A percentile compares a stretch with the other conserved stretches of the same genome.
These are phyloP conservation scores for Dothistroma septosporum DNA, from an alignment of 2,329 filamentous ascomycete species.

Conservation along the genomic window DNA sequence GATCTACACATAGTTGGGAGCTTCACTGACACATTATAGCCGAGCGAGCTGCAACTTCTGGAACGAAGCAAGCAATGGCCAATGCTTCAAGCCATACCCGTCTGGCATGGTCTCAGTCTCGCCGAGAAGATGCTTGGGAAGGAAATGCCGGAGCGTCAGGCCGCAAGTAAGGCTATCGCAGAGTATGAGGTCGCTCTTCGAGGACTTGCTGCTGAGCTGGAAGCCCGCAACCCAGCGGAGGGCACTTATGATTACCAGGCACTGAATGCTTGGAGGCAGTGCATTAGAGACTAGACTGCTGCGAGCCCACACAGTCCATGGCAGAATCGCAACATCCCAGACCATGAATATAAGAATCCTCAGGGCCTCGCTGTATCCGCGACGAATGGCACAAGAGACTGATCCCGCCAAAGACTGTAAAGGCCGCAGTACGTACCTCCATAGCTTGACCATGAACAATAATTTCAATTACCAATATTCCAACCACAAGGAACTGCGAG, in stretches of 20 bases:
- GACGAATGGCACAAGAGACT: too few relatives aligned
- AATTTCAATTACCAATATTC: neutral
- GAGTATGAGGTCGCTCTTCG: conserved; percentile 27
- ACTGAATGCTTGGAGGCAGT: conserved; percentile 26
- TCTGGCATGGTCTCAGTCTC: conserved; percentile 45
- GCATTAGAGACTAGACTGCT: conserved; percentile 10
- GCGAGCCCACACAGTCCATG: neutral
- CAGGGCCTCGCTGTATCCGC: too few relatives aligned
- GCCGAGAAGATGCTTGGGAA: conserved; percentile 40
- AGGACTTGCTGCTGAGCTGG: conserved; percentile 23
- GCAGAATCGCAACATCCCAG: too few relatives aligned
- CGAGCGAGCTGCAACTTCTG: neutral
- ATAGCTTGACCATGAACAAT: neutral
- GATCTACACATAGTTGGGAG: too few relatives aligned
- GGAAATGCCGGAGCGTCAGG: conserved; percentile 28
- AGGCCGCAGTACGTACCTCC: neutral
- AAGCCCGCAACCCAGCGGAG: conserved; percentile 20
- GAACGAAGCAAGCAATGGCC: conserved; percentile 16
- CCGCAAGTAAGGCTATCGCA: conserved; percentile 22
- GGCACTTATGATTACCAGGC: conserved; percentile 28
- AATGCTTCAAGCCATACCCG: conserved; percentile 34
- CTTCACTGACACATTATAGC: conserved; percentile 2
- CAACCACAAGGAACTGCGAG: too few relatives aligned
- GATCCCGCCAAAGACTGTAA: neutral
- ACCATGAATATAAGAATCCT: too few relatives aligned